Evolutionary conservation across 2,329 filamentous ascomycete species (phyloP).

Genomic region (Monilinia fructicola): DNA sequence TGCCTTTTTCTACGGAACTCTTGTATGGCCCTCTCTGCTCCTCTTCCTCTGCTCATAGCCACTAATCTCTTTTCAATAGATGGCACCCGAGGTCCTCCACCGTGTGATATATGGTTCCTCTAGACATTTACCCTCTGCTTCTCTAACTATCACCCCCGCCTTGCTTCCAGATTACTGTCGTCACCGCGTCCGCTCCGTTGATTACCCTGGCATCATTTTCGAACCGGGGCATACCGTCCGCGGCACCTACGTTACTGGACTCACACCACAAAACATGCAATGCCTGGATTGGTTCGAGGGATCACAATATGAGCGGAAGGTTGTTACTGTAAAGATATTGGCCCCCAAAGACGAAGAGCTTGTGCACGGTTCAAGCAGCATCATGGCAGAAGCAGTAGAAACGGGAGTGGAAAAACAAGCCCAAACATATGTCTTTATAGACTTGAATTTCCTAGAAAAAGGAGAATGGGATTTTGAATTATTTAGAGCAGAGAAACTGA

Average conservation of each 20-base stretch:
- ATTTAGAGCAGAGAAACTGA: slow-evolving; percentile 75
- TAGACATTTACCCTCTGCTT: slow-evolving; percentile 44
- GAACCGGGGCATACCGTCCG: slow-evolving; percentile 59
- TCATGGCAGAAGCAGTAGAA: slow-evolving; percentile 24
- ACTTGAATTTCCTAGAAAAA: slow-evolving; percentile 57
- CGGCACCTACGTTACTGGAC: slow-evolving; percentile 73
- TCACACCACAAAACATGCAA: slow-evolving; percentile 73
- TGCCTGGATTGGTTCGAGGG: slow-evolving; percentile 85
- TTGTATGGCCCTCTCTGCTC: slow-evolving; percentile 6
- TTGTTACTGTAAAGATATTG: slow-evolving; percentile 53
- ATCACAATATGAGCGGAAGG: slow-evolving; percentile 62
- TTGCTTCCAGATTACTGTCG: slow-evolving; percentile 73
- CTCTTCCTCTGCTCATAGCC: neutral
- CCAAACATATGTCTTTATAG: slow-evolving; percentile 65
- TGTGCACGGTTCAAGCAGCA: neutral
- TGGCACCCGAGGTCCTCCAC: slow-evolving; percentile 85
- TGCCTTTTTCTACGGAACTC: slow-evolving; percentile 35
- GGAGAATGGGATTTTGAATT: slow-evolving; percentile 85
- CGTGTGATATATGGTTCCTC: slow-evolving; percentile 66
- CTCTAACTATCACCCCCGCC: slow-evolving; percentile 69
- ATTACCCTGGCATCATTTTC: slow-evolving; percentile 78
- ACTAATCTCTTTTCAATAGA: slow-evolving; percentile 44
- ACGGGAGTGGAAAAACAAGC: slow-evolving; percentile 40
- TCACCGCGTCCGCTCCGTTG: slow-evolving; percentile 63
- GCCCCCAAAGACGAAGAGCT: slow-evolving; percentile 15